These are phyloP conservation scores for Cladosporium sphaerospermum DNA, from an alignment of 2,329 filamentous ascomycete species.

Conservation along the genomic window DNA sequence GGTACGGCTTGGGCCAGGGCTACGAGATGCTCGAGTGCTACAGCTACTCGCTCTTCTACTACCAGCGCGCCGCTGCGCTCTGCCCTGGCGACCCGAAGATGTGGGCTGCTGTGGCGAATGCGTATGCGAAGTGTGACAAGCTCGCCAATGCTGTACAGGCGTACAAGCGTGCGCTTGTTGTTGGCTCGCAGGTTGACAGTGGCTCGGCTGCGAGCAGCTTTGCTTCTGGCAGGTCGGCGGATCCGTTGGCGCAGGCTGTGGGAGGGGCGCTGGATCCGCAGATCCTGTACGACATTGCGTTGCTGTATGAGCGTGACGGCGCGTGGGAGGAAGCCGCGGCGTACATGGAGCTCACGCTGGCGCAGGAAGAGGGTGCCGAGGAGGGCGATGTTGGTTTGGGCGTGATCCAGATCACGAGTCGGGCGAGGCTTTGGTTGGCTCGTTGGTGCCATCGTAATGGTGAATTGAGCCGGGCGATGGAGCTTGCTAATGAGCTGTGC, in stretches of 20 bases:
- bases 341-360: conserved; percentile 94
- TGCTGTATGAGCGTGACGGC: conserved; percentile 75
- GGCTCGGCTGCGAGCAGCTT: conserved; percentile 36
- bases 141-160: conserved; percentile 89
- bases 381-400: conserved; percentile 56
- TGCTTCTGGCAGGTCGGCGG: conserved; percentile 34
- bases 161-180: conserved; percentile 82
- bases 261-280: conserved; percentile 74
- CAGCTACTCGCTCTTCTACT: conserved; percentile 94
- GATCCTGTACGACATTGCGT: conserved; percentile 80
- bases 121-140: conserved; percentile 82
- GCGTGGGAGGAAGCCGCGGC: conserved; percentile 74
- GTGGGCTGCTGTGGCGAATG: conserved; percentile 95
- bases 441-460: conserved; percentile 68
- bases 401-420: conserved; percentile 85
- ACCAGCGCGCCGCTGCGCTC: conserved; percentile 86
- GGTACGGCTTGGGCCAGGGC: conserved; percentile 94
- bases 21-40: conserved; percentile 99
- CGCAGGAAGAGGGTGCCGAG: conserved; percentile 73
- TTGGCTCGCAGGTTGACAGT: conserved; percentile 78
- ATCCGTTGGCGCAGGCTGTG: conserved; percentile 41
- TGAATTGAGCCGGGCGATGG: conserved; percentile 70
- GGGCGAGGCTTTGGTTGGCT: conserved; percentile 90
- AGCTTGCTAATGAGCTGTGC: conserved; percentile 82
- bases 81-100: conserved; percentile 97